These are phyloP conservation scores for Lactifluus subvellereus DNA, from an alignment of 768 basidiomycete genomes.

Conservation along the genomic window DNA sequence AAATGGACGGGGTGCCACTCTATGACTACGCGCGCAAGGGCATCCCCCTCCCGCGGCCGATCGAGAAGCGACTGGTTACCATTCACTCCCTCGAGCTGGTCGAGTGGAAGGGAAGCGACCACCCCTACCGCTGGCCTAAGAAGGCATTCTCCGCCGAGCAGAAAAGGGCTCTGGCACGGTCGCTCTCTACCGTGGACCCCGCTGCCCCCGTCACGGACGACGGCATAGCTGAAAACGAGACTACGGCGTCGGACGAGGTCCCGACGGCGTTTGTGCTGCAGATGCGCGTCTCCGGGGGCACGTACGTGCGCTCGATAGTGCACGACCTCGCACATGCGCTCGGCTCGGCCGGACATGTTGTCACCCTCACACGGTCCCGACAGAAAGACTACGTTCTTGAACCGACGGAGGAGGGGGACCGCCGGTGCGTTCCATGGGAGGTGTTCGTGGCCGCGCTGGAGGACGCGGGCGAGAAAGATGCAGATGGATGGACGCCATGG, in stretches of 20 bases:
- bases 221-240: conserved; percentile 28
- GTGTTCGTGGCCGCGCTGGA: conserved; percentile 58
- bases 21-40: conserved; percentile 94
- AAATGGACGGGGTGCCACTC: conserved; percentile 95
- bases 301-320: conserved; percentile 93
- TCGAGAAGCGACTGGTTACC: conserved; percentile 77
- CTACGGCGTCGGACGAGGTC: conserved; percentile 29
- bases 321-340: conserved; percentile 86
- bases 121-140: conserved; percentile 70
- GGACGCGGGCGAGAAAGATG: conserved; percentile 50
- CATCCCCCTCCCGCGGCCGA: conserved; percentile 89
- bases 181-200: conserved; percentile 49
- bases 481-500: conserved; percentile 72
- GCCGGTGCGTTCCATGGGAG: conserved; percentile 66
- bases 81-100: conserved; percentile 76
- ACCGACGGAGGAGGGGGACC: conserved; percentile 47
- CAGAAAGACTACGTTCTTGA: conserved; percentile 75
- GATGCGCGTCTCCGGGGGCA: conserved; percentile 94
- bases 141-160: conserved; percentile 64
- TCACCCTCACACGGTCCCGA: conserved; percentile 79
- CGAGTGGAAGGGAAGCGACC: conserved; percentile 73
- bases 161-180: conserved; percentile 59
- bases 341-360: conserved; percentile 89
- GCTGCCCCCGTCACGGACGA: conserved; percentile 29
- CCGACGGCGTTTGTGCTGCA: conserved; percentile 80